Base-by-base conservation (phyloP, 345 rosid species). In the Euphorbia peplus region DNA sequence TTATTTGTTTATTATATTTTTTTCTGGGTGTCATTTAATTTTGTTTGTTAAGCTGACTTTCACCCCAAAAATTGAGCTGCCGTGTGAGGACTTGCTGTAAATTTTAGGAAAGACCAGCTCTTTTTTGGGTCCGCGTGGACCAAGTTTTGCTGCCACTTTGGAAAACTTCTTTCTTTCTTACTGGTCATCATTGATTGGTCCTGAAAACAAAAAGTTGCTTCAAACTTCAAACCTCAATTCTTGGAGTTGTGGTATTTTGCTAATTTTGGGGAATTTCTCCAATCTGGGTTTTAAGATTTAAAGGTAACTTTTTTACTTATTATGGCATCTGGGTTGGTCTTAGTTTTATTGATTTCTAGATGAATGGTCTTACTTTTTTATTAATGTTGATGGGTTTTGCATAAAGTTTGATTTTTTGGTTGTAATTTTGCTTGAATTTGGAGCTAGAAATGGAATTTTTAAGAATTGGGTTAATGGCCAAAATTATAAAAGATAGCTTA, bases 1-100 rank as follows among this genome's bases (percentile, higher is more conserved):
- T n/a, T n/a, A n/a, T n/a, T n/a, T n/a, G n/a, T n/a, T n/a, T n/a
- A n/a, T n/a, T n/a, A n/a, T n/a, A n/a, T n/a, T 8, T 46, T 26
- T 19, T 39, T 13, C 24, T 37, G 39, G 67, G 51, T 51, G 6
- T 8, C 59, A 7, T 61, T 48, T 56, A 19, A 2, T 24, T 67
- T 50, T 62, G 63, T 46, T 58, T 63, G 24, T 60, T n/a, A 11
- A 32, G 67, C 67, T 73, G 78, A 69, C 75, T 68, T 63, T 30
- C 71, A 44, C 9, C 26, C 11, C n/a, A n/a, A n/a, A n/a, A n/a
- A n/a, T 48, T 50, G 18, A 52, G 60, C 48, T 72, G 64, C 73
- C 80, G 77, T 62, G 75, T 62, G 5, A 51, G 57, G 77, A 72
- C 73, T 63, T 51, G 16, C 46, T 46, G 19, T 48, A 5, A 30